Base-by-base conservation (phyloP, 768 basidiomycete species). In the Pisolithus marmoratus region DNA sequence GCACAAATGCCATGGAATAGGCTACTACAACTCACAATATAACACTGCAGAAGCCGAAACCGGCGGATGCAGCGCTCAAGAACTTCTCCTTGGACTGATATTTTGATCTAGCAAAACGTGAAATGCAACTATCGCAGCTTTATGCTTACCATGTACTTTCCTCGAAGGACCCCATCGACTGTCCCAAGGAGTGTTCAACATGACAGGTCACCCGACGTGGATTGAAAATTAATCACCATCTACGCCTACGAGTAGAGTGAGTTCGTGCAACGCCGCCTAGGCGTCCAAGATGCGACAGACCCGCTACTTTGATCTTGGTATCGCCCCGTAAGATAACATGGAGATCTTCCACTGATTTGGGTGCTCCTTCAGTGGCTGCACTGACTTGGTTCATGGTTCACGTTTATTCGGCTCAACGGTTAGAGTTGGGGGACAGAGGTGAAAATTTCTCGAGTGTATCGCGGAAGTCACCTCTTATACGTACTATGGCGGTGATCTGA, bases 81-180 rank as follows among this genome's bases (percentile, higher is more conserved):
- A 98, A 96, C 71, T 98, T 98, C 47, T 84, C 78, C 70, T 89
- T 96, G 15, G 87, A 89, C 92, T 96, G 65, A 26, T 45, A 14
- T 23, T 49, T 44, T 24, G 36, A 8, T 45, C n/a, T 37, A 56
- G 36, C 50, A 55, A 53, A 52, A 50, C 58, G 19, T 41, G 44
- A 27, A 34, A 26, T n/a, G 9, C 14, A 26, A 49, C 27, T 17
- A 34, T 41, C 42, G 15, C 17, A 14, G 11, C 6, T 17, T 42
- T 5, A 2, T 20, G 47, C 75, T 42, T 58, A 87, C 89, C 88
- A 92, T 90, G 64, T 85, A 89, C 70, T 97, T 97, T n/a, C 95
- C 95, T 29, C 95, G 79, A 15, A 96, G 75, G 11, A 97, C 84
- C 26, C 95, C 95, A 69, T 98, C 95, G 34, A 94, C 92, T 94